Evolutionary conservation across 805 yeast genomes (phyloP), one percentile per base, ranked within the genome.

Genomic region (Lachancea meyersii): DNA sequence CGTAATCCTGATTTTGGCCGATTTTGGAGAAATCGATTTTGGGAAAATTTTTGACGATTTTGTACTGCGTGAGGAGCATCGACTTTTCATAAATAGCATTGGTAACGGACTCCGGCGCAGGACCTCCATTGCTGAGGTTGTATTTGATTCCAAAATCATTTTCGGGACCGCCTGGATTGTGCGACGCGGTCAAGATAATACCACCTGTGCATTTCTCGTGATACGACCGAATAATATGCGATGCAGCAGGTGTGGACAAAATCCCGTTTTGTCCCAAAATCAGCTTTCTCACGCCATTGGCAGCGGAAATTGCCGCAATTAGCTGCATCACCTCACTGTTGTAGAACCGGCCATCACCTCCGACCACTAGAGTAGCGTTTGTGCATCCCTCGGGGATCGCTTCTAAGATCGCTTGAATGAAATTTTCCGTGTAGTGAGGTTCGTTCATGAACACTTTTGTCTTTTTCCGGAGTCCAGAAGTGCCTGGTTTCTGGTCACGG

Each of bases 311-410:
- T 52, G 79, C 68, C 27, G 86, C 83, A 55, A 91, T 91, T 59
- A 82, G 68, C 60, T 87, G 86, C 55, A 93, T 77, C 31, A 88
- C 89, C 35, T 71, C 74, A 53, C 77, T 83, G 61, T 89, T 89
- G 71, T 87, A 93, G 72, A 72, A 91, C 54, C 98, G 80, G 35
- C 97, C 97, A 63, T 91, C 98, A 46, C 98, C 98, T 46, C 98
- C 98, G 51, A 91, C 80, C 1, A 89, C 97, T 47, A 91, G 70
- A 3, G 83, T 78, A 3, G 96, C 72, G 45, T 69, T 83, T 43
- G 75, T 43, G 6, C 80, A 68, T 22, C 97, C 97, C 63, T 91
- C 96, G 17, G 97, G 97, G 53, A 91, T 89, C 28, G 97, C 77
- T 44, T 77, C 78, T 43, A 89, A 63, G 46, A 87, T 76, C 6